Conservation (phyloP, 1,284 basidiomycete genomes). For the Cystodermella granulosa region DNA sequence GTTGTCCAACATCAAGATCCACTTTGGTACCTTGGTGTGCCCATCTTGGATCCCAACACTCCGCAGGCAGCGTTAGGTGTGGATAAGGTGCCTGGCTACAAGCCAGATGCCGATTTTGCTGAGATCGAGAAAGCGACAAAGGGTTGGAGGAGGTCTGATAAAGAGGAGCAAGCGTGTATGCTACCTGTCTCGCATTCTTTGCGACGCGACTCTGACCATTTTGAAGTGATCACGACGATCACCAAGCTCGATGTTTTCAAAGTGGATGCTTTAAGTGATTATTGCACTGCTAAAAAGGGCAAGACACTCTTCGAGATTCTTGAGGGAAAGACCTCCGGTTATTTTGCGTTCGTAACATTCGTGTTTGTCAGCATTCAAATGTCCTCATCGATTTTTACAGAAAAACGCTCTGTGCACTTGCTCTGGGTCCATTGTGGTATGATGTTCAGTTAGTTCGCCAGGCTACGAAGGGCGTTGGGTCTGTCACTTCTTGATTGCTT, state of each 20-base stretch:
- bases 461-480: conserved; percentile 34
- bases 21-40: conserved; percentile 24
- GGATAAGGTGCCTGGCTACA: conserved; percentile 30
- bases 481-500: conserved; percentile 5
- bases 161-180: conserved; percentile 13
- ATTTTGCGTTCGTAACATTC: conserved; percentile 30
- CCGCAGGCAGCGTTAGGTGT: conserved; percentile 14
- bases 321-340: conserved; percentile 27
- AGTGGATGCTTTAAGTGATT: conserved; percentile 36
- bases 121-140: conserved; percentile 30
- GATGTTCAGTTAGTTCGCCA: conserved; percentile 37
- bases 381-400: not conserved
- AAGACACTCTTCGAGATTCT: conserved; percentile 31
- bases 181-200: not conserved
- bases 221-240: conserved; percentile 32
- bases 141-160: conserved; percentile 9
- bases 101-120: conserved; percentile 28
- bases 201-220: not conserved
- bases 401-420: conserved; percentile 34
- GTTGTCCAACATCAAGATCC: conserved; percentile 12
- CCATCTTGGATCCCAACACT: conserved; percentile 21
- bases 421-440: conserved; percentile 39
- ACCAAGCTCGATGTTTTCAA: conserved; percentile 32
- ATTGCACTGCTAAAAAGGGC: conserved; percentile 30
- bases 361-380: conserved; percentile 2